Evolutionary conservation across 2,329 filamentous ascomycete genomes (phyloP).

Genomic region (Apiospora marii): DNA sequence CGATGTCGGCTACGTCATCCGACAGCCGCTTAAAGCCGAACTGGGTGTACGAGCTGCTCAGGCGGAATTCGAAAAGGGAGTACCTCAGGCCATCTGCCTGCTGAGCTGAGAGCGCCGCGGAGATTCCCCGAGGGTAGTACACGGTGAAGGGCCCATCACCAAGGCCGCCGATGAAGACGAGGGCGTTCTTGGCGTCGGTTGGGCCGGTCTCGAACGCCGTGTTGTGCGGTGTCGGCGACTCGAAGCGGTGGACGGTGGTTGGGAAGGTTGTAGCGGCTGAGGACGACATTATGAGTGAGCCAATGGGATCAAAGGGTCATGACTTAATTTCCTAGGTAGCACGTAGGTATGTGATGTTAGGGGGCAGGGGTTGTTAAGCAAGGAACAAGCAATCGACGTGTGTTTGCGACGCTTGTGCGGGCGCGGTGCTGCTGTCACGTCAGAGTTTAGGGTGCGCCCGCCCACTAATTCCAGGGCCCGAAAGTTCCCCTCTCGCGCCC

Average conservation of each 20-base stretch:
- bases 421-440: background rate
- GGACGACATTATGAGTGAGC: background rate
- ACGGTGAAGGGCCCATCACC: constrained; percentile 74
- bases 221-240: constrained; percentile 44
- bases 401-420: background rate
- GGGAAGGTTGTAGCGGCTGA: constrained; percentile 43
- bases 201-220: constrained; percentile 58
- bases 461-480: background rate
- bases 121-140: constrained; percentile 60
- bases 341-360: no score
- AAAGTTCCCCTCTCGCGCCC: background rate
- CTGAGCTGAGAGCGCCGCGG: constrained; percentile 50
- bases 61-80: constrained; percentile 64
- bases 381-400: background rate
- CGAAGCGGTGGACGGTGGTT: constrained; percentile 56
- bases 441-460: constrained; percentile 2
- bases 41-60: constrained; percentile 61
- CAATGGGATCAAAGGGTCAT: background rate
- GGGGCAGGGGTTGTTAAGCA: background rate
- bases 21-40: constrained; percentile 60
- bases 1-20: constrained; percentile 62
- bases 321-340: background rate
- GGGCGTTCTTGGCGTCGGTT: constrained; percentile 58
- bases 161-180: constrained; percentile 77
- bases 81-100: constrained; percentile 47